Base-by-base conservation (phyloP, 179 eudicot genomes). In the Corrigiola litoralis region DNA sequence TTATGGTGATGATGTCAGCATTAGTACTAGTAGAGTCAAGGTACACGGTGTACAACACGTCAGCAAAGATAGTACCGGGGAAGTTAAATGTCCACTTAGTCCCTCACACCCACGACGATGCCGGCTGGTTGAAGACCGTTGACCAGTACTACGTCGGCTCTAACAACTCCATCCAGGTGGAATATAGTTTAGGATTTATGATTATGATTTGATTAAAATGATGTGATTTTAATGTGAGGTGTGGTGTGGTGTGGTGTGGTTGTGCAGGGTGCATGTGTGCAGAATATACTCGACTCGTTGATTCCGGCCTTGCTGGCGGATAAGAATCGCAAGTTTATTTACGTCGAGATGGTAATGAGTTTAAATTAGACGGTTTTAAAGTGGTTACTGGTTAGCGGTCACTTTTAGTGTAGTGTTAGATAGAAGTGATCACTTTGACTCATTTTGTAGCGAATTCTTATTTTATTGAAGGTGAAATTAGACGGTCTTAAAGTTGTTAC, bases 141-240 rank as follows among this genome's bases (percentile, higher is more conserved):
- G 97, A 90, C 71, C 97, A 90, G 80, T 90, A 88, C 80, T 90
- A 86, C 58, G 96, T 89, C 37, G 97, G 97, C 45, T 80, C 96
- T 41, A 88, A 90, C 70, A 90, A 88, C 75, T 79, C 97, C 24
- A 82, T 90, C 63, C 92, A 84, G 86, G 97, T 90, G 10, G 4
- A 49, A 17, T 52, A 49, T 47, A 44, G 1, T 47, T 47, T 47
- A 12, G 7, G 4, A 5, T 11, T 3, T 21, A 10, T 58, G 48
- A 58, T 23, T 14, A 7, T 58, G 12, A 23, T 58, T 11, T 17
- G 18, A 20, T 16, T 27, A 6, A 58, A 46, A 48, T 46, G 38
- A 34, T 52, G 25, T 36, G 14, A 36, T 50, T 17, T 11, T 16
- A 4, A 23, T 12, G 4, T 6, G 33, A 13, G 48, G 25, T 1